Conservation (phyloP, 1,284 basidiomycete species). For the Leccinum huronense region DNA sequence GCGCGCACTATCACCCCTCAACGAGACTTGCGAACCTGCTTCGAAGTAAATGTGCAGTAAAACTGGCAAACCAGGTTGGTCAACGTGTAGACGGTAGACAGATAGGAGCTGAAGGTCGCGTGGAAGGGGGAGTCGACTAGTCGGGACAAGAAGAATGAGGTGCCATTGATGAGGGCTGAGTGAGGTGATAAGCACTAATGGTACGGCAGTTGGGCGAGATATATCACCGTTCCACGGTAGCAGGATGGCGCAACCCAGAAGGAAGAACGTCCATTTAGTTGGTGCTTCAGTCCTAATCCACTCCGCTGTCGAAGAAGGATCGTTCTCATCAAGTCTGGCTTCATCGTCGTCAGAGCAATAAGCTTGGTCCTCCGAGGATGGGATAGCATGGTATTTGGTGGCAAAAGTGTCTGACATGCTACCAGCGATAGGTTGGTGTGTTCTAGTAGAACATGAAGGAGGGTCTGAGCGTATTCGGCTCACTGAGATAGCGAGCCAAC, state of each 20-base stretch:
- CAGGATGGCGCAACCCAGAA: slow-evolving; percentile 70
- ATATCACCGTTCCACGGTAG: slow-evolving; percentile 76
- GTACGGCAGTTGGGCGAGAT: neutral
- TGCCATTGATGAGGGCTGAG: slow-evolving; percentile 72
- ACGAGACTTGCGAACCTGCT: slow-evolving; percentile 50
- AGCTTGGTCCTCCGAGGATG: slow-evolving; percentile 22
- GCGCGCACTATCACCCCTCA: slow-evolving; percentile 10
- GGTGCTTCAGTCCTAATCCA: slow-evolving; percentile 31
- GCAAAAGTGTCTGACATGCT: slow-evolving; percentile 17
- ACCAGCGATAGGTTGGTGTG: neutral
- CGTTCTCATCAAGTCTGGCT: neutral
- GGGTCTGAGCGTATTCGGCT: neutral
- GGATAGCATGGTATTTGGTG: slow-evolving; percentile 19
- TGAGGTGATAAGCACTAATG: neutral
- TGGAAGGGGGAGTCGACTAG: slow-evolving; percentile 55
- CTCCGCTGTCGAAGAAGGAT: slow-evolving; percentile 3
- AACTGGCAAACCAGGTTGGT: slow-evolving; percentile 67
- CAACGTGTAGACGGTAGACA: slow-evolving; percentile 62
- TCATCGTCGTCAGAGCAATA: slow-evolving; percentile 5
- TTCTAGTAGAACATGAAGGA: neutral
- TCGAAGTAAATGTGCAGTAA: slow-evolving; percentile 66
- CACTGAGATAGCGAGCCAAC: neutral
- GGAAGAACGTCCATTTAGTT: slow-evolving; percentile 62
- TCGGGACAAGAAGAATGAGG: slow-evolving; percentile 69
- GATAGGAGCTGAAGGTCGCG: slow-evolving; percentile 66